Evolutionary conservation across 371 early-diverging fungal species (phyloP), one percentile per base, ranked within the genome.

Genomic region (Apophysomyces sp.): DNA sequence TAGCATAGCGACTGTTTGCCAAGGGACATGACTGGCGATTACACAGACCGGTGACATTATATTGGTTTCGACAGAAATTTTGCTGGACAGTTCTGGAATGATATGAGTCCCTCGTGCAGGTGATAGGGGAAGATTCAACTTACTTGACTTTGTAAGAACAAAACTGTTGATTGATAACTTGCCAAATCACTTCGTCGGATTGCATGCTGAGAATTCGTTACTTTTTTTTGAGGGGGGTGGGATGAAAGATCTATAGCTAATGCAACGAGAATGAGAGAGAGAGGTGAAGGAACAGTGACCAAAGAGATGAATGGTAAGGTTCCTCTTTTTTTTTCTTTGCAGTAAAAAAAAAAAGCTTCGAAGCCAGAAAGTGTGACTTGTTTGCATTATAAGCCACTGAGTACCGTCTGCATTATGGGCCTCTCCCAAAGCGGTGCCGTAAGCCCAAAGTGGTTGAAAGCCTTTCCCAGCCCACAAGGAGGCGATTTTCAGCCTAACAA

Each of bases 41-140:
- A 86, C 99, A 99, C 24, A 98, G 86, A 44, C 99, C 99, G 7
- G 99, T 97, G 7, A 98, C 93, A 79, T 99, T 99, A 84, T 98
- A 95, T 73, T 92, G 92, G 73, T 99, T 98, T 68, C 96, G 92
- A 83, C 99, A 99, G 63, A 99, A 95, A 71, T 86, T 71, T 27
- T 59, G 51, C n/a, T 44, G 55, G 18, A 65, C 37, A 1, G 66
- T 66, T 52, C 66, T 70, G 57, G n/a, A 7, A 49, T 36, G n/a
- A 36, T 32, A 6, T 31, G 49, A 0, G 29, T n/a, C 18, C 27
- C 16, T 16, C 49, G 9, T 5, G 11, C 18, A 8, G 3, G 6
- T 21, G 49, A 44, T 44, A n/a, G 8, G 18, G 1, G 16, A n/a
- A 11, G 52, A 13, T 8, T 31, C 32, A 3, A 76, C 88, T 63